A percentile compares a stretch with the other conserved stretches of the same genome.
phyloP scores from a whole-genome alignment of 192 early-diverging fungal species.

The Diversispora eburnea region DNA sequence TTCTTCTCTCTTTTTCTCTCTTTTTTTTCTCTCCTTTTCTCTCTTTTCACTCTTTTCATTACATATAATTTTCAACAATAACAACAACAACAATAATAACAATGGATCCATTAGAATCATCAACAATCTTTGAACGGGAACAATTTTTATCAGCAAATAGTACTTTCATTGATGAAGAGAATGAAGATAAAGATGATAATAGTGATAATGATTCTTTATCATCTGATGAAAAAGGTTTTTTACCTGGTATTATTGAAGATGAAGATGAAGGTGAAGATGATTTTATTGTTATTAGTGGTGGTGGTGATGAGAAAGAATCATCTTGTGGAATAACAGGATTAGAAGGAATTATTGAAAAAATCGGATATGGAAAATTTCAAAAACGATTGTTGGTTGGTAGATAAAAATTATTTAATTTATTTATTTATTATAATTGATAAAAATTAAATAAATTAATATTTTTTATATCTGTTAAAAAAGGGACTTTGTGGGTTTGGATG shows the following conservation, averaged over 20 bases:
- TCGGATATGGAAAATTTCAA: conserved; percentile 74
- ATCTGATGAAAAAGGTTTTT: too few relatives aligned
- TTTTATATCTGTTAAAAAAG: conserved; percentile 26
- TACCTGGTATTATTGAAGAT: background rate
- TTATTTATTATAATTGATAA: background rate
- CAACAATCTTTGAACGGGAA: too few relatives aligned
- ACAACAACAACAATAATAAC: too few relatives aligned
- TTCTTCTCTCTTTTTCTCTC: too few relatives aligned
- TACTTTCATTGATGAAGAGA: too few relatives aligned
- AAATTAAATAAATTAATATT: background rate
- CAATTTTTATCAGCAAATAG: too few relatives aligned
- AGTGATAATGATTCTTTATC: too few relatives aligned
- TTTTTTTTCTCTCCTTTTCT: too few relatives aligned
- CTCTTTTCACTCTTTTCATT: too few relatives aligned
- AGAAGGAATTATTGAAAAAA: conserved; percentile 60
- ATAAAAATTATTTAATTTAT: background rate
- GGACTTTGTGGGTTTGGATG: conserved; percentile 79
- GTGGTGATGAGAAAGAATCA: background rate
- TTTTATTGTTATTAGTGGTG: background rate
- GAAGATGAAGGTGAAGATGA: background rate
- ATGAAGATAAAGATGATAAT: too few relatives aligned
- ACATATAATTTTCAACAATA: too few relatives aligned
- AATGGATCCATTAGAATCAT: too few relatives aligned
- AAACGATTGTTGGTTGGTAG: conserved; percentile 49
- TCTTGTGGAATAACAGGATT: conserved; percentile 25